Conservation (phyloP, 2,329 filamentous ascomycete species). For the Aspergillus carbonarius region DNA sequence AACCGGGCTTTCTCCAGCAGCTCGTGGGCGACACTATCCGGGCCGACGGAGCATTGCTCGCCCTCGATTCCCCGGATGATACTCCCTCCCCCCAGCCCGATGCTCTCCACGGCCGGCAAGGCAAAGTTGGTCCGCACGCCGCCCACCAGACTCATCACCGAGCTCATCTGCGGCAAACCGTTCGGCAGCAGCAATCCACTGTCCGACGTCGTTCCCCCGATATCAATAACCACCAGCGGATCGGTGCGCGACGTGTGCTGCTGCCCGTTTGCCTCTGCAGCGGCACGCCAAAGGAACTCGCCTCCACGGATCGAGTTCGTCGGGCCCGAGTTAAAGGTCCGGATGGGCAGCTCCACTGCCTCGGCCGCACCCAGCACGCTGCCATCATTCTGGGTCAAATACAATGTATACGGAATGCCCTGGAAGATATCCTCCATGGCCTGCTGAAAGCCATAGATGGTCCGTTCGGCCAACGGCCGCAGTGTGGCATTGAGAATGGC, state of each 20-base stretch:
- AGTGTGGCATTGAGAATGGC: slow-evolving; percentile 53
- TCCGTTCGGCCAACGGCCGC: slow-evolving; percentile 47
- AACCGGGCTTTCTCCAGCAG: slow-evolving; percentile 55
- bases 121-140: slow-evolving; percentile 12
- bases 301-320: slow-evolving; percentile 56
- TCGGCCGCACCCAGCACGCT: slow-evolving; percentile 49
- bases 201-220: slow-evolving; percentile 67
- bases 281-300: slow-evolving; percentile 9
- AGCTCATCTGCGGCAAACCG: slow-evolving; percentile 54
- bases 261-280: not conserved
- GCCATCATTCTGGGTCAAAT: slow-evolving; percentile 55
- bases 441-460: slow-evolving; percentile 47
- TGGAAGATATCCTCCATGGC: slow-evolving; percentile 47
- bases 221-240: slow-evolving; percentile 58
- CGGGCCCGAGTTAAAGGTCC: slow-evolving; percentile 54
- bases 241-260: not conserved
- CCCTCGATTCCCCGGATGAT: slow-evolving; percentile 39
- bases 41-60: slow-evolving; percentile 51
- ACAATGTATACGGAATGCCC: slow-evolving; percentile 41
- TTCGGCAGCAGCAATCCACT: slow-evolving; percentile 61
- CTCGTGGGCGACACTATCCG: slow-evolving; percentile 62
- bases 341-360: slow-evolving; percentile 50
- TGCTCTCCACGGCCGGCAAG: slow-evolving; percentile 7
- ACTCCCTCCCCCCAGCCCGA: slow-evolving; percentile 8
- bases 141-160: slow-evolving; percentile 7